Conservation (phyloP, 306 rosid genomes). For the Vachellia collinsii region DNA sequence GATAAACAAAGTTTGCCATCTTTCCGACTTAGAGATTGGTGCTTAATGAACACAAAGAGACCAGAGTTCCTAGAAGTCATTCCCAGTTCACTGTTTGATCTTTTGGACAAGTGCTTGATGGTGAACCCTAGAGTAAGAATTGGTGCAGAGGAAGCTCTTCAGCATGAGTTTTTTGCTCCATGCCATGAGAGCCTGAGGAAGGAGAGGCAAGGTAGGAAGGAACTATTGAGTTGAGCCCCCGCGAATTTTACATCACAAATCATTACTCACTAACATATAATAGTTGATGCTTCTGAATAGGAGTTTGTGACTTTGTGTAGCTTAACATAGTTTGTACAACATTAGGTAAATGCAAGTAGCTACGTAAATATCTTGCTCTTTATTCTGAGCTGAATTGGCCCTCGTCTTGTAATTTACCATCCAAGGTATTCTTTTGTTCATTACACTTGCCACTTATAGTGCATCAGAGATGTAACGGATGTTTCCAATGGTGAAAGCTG, state of each 20-base stretch:
- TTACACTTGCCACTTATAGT: neutral
- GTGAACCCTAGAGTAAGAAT: conserved; percentile 58
- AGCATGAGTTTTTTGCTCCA: conserved; percentile 56
- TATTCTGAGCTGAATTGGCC: neutral
- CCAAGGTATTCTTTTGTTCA: neutral
- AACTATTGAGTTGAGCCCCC: neutral
- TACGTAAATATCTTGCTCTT: neutral
- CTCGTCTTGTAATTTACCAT: neutral
- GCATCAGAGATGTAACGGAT: neutral
- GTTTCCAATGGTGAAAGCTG: neutral
- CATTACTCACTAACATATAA: neutral
- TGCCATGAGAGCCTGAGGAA: conserved; percentile 46
- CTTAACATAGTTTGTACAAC: neutral
- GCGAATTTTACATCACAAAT: neutral
- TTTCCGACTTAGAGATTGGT: conserved; percentile 48
- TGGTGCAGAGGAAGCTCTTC: conserved; percentile 55
- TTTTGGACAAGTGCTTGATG: conserved; percentile 53
- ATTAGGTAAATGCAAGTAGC: neutral
- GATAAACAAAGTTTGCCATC: conserved; percentile 39
- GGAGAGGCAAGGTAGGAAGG: conserved; percentile 40
- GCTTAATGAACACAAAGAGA: conserved; percentile 47
- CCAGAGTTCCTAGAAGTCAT: conserved; percentile 46
- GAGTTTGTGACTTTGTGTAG: neutral
- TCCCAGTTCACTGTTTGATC: conserved; percentile 49
- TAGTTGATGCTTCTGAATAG: neutral